Conservation (phyloP, 345 rosid genomes). For the Salix dunnii region DNA sequence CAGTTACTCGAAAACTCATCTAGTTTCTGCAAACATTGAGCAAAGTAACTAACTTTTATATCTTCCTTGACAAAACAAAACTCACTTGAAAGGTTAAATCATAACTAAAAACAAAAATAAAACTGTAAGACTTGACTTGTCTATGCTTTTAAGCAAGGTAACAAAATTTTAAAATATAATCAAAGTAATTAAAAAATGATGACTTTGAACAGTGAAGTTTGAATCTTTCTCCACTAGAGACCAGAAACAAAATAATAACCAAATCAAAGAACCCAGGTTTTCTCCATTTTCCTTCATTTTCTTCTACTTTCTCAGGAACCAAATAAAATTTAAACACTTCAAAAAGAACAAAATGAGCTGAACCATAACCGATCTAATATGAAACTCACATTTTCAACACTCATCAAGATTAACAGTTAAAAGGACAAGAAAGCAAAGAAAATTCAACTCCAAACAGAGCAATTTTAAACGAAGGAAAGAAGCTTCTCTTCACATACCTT, state of each 20-base stretch:
- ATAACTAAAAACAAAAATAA: background rate
- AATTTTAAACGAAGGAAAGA: background rate
- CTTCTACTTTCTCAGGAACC: slow-evolving; percentile 21
- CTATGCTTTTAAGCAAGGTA: background rate
- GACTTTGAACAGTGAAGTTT: background rate
- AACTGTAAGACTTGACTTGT: background rate
- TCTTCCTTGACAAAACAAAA: background rate
- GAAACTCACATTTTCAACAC: slow-evolving; percentile 4
- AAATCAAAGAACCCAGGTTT: slow-evolving; percentile 4
- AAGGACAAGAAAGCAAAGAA: background rate
- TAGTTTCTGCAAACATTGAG: background rate
- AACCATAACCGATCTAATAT: slow-evolving; percentile 37
- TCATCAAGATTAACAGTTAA: background rate
- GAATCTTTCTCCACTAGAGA: background rate
- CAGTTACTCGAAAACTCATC: background rate
- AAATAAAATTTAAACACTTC: slow-evolving; percentile 13
- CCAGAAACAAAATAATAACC: background rate
- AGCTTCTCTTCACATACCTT: slow-evolving; percentile 18
- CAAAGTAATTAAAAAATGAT: background rate
- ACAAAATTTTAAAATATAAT: background rate
- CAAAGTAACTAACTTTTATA: background rate
- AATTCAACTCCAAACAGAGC: background rate
- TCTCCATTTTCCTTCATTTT: slow-evolving; percentile 9
- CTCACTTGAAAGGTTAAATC: background rate
- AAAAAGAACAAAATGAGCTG: slow-evolving; percentile 18